A percentile compares a stretch with the other conserved stretches of the same genome.
phyloP scores from a whole-genome alignment of 768 basidiomycete species.

The Boletus tomentosulus region DNA sequence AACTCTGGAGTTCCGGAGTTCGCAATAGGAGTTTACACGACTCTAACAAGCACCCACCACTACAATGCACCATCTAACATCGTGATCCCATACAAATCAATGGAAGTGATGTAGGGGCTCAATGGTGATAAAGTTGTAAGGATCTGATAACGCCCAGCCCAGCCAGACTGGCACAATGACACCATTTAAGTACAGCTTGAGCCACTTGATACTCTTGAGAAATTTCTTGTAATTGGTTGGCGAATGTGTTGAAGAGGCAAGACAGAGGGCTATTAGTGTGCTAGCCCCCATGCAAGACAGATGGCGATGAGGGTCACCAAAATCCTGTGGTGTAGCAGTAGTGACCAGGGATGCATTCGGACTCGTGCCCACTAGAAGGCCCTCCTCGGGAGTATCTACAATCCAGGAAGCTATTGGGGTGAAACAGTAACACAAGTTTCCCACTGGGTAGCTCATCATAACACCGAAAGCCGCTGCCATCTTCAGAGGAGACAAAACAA shows the following conservation, averaged over 20 bases:
- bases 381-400: not conserved
- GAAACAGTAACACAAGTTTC: not conserved
- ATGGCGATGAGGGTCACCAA: constrained; percentile 30
- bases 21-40: too few relatives aligned
- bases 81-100: not conserved
- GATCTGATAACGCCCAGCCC: not conserved
- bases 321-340: constrained; percentile 26
- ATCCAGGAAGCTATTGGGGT: not conserved
- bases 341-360: constrained; percentile 31
- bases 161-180: not conserved
- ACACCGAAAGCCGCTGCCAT: not conserved
- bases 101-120: constrained; percentile 5
- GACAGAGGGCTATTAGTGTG: not conserved
- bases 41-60: too few relatives aligned
- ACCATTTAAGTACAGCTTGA: not conserved
- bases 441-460: not conserved
- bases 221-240: not conserved
- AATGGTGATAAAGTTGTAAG: not conserved
- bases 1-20: too few relatives aligned
- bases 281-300: constrained; percentile 13
- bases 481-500: not conserved
- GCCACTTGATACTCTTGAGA: not conserved
- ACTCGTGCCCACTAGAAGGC: not conserved
- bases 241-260: not conserved
- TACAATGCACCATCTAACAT: not conserved